Percentiles rank a stretch among this genome's conserved stretches.
Evolutionary conservation across 169 alveolate genomes (phyloP).

Genomic region (Sarcocystis neurona): DNA sequence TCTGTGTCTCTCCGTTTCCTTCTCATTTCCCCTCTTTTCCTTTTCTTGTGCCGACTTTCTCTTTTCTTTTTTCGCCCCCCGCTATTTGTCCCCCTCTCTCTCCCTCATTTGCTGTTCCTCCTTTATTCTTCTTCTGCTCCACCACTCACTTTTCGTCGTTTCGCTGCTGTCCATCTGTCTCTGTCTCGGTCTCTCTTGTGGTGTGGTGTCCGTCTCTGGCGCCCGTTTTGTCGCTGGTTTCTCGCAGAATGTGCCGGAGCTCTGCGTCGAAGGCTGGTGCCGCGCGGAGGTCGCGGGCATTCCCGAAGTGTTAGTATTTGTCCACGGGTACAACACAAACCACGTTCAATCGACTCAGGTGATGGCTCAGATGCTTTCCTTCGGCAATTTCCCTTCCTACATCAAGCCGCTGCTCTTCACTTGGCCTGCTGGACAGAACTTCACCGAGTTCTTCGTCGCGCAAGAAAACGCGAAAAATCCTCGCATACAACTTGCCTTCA

Average conservation of each 20-base stretch:
- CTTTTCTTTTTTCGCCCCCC: too few relatives aligned
- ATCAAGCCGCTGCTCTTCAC: conserved; percentile 72
- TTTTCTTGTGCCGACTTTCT: too few relatives aligned
- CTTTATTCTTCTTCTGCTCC: too few relatives aligned
- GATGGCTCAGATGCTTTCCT: conserved; percentile 69
- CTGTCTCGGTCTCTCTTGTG: too few relatives aligned
- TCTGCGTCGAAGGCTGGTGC: conserved; percentile 56
- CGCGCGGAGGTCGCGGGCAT: conserved; percentile 55
- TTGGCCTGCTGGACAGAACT: conserved; percentile 74
- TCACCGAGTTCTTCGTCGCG: conserved; percentile 69
- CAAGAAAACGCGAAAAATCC: conserved; percentile 63
- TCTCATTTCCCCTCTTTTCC: too few relatives aligned
- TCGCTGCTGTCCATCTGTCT: too few relatives aligned
- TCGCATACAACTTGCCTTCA: conserved; percentile 28
- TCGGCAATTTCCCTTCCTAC: conserved; percentile 70
- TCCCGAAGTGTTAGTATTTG: conserved; percentile 80
- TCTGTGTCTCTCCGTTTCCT: too few relatives aligned
- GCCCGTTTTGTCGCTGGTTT: too few relatives aligned
- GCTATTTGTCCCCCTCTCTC: too few relatives aligned
- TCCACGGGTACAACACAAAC: conserved; percentile 87
- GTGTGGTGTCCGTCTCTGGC: too few relatives aligned
- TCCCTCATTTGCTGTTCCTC: too few relatives aligned
- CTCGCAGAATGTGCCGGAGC: conserved; percentile 45
- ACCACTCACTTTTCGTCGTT: too few relatives aligned
- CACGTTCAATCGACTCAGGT: conserved; percentile 66